A percentile compares a stretch with the other conserved stretches of the same genome.
These are phyloP conservation scores for Pythium phragmiticola DNA, from an alignment of 352 stramenopile species.

Conservation along the genomic window DNA sequence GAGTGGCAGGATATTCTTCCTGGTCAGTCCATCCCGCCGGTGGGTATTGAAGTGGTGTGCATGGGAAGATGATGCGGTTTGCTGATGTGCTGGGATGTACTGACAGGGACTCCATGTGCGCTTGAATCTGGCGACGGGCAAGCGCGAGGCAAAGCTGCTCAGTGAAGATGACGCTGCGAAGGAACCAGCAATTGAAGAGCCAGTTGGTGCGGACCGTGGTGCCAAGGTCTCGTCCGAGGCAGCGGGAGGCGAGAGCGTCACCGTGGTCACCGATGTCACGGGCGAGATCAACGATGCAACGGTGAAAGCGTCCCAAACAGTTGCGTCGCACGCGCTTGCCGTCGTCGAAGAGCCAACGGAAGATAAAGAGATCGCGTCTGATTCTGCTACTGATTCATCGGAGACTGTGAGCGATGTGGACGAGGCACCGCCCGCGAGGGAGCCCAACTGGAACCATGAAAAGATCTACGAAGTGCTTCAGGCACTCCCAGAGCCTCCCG, in stretches of 20 bases:
- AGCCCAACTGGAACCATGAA: constrained; percentile 83
- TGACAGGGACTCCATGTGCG: constrained; percentile 79
- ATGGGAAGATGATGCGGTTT: background rate
- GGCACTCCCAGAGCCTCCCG: constrained; percentile 69
- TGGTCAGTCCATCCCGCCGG: constrained; percentile 59
- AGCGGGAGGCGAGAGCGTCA: constrained; percentile 39
- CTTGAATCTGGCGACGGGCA: constrained; percentile 79
- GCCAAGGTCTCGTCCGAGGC: constrained; percentile 24
- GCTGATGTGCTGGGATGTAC: background rate
- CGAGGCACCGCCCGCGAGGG: constrained; percentile 31
- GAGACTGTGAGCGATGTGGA: constrained; percentile 19
- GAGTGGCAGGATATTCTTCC: constrained; percentile 73
- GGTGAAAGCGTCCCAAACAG: background rate
- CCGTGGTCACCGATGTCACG: constrained; percentile 50
- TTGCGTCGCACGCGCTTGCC: constrained; percentile 18
- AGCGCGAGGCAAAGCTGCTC: constrained; percentile 83
- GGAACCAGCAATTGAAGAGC: constrained; percentile 23
- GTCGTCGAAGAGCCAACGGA: constrained; percentile 27
- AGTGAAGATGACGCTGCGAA: constrained; percentile 36
- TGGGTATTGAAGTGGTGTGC: constrained; percentile 24
- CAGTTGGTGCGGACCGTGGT: constrained; percentile 31
- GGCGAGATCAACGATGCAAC: constrained; percentile 42
- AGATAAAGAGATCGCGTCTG: constrained; percentile 12
- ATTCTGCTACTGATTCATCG: constrained; percentile 9
- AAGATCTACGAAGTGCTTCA: constrained; percentile 84